These are phyloP conservation scores for Botrytis galanthina DNA, from an alignment of 2,329 filamentous ascomycete species.

Conservation along the genomic window DNA sequence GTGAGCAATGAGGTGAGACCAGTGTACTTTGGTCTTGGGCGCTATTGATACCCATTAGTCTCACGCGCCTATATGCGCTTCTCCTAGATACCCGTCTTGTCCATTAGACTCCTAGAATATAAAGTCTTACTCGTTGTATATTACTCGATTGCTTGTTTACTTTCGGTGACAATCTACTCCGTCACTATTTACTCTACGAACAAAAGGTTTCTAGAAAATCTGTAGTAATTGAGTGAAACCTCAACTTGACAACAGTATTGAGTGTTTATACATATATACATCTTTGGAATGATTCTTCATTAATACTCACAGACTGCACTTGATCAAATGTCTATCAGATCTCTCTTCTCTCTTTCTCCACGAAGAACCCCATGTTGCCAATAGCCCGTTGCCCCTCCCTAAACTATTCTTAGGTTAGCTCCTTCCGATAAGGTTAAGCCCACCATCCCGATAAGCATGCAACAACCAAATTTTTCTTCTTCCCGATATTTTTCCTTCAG, in stretches of 20 bases:
- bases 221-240: neutral
- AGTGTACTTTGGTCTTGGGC: no score
- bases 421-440: constrained; percentile 1
- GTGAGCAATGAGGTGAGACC: neutral
- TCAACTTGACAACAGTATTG: neutral
- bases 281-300: neutral
- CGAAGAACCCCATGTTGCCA: constrained; percentile 6
- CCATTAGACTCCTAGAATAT: neutral
- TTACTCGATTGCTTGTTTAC: neutral
- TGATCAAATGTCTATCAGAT: neutral
- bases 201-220: no score
- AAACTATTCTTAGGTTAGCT: neutral
- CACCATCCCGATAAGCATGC: constrained; percentile 8
- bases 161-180: neutral
- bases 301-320: neutral
- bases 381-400: constrained; percentile 11
- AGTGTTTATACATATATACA: neutral
- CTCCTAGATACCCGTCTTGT: neutral
- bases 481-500: constrained; percentile 6
- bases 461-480: constrained; percentile 14
- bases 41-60: neutral
- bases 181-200: neutral
- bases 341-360: neutral
- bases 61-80: neutral
- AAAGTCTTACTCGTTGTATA: neutral